Evolutionary conservation across 805 yeast genomes (phyloP).

Genomic region (Yarrowia deformans): DNA sequence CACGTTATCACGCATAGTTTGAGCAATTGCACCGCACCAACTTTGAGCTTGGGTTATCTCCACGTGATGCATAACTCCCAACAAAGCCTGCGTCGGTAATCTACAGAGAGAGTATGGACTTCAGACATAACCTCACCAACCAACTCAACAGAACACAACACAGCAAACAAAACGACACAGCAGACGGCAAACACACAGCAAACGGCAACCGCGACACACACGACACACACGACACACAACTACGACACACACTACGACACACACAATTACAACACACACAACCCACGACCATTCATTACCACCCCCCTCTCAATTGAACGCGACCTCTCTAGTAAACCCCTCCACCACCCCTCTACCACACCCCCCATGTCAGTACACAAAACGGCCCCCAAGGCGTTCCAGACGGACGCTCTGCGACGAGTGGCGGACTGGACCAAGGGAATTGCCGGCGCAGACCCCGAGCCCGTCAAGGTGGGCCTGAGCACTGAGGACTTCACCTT

Average conservation of each 20-base stretch:
- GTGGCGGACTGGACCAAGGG: constrained; percentile 50
- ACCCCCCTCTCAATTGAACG: not conserved
- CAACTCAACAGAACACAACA: too few species aligned
- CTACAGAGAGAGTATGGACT: not conserved
- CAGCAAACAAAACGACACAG: too few species aligned
- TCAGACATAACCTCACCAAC: too few species aligned
- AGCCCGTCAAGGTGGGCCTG: constrained; percentile 59
- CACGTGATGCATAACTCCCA: constrained; percentile 37
- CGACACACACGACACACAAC: too few species aligned
- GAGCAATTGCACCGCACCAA: constrained; percentile 39
- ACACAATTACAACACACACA: too few species aligned
- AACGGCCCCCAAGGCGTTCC: constrained; percentile 21
- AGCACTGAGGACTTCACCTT: constrained; percentile 55
- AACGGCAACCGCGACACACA: too few species aligned
- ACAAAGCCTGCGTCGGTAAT: constrained; percentile 12
- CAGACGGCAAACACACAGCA: too few species aligned
- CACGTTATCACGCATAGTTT: constrained; percentile 39
- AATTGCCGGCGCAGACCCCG: constrained; percentile 57
- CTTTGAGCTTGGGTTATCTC: constrained; percentile 32
- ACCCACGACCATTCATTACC: too few species aligned
- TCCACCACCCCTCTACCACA: not conserved
- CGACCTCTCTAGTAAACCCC: too few species aligned
- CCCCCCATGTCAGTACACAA: constrained; percentile 39
- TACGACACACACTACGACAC: too few species aligned
- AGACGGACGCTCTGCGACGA: constrained; percentile 18